Base-by-base conservation (phyloP, 805 yeast species). In the Saturnispora serradocipensis region DNA sequence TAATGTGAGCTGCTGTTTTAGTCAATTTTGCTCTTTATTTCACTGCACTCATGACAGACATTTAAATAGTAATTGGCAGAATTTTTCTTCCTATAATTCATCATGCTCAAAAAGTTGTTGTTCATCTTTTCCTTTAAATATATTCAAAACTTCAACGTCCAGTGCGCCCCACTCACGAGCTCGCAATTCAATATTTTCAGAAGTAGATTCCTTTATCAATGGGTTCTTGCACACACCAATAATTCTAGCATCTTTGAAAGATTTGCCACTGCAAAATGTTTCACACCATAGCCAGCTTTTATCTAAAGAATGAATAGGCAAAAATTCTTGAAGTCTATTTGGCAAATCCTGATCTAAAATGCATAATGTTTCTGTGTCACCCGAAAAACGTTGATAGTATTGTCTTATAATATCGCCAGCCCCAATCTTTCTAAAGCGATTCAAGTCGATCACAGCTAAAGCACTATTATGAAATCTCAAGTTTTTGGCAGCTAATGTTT, bases 241-340 rank as follows among this genome's bases (percentile, higher is more conserved):
- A 10, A 90, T 84, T 63, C 81, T 85, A 2, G 96, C 96, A 0
- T 69, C 68, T 50, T 63, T 64, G 53, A 84, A 67, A 34, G 78
- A 69, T 47, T 75, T 84, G 56, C 82, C 86, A 30, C 81, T 73
- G 65, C 96, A 86, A 96, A 96, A 88, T 0, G 96, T 88, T 61
- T 88, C 96, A 67, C 95, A 88, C 96, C 96, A 88, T 38, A 87
- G 69, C 95, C 95, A 88, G 44, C 86, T 90, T 58, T 83, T 83
- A 3, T 88, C 86, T 43, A 88, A 70, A 8, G 93, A 82, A 60
- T 72, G 77, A 18, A 88, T 88, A 47, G 82, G 84, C 30, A 91
- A 66, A 28, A 67, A 65, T 22, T 72, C 59, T 66, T 93, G 98
- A 58, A 90, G 58, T 61, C 87, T 86, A 66, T 91, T 93, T n/a